Evolutionary conservation across 2,329 filamentous ascomycete species (phyloP).

Genomic region (Monosporascus sp.): DNA sequence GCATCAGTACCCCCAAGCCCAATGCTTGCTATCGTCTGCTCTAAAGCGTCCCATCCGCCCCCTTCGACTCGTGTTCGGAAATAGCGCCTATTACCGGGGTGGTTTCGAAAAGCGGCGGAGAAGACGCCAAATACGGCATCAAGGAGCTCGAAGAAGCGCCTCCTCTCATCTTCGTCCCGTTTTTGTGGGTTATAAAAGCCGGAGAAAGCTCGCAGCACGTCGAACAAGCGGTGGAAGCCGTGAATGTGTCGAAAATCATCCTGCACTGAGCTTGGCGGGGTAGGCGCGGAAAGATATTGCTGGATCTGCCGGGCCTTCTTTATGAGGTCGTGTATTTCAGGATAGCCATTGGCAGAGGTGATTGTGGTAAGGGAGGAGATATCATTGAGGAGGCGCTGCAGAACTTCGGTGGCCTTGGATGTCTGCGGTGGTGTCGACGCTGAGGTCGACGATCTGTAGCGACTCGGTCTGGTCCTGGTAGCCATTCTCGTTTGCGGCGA

Average conservation of each 20-base stretch:
- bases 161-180: slow-evolving; percentile 56
- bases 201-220: slow-evolving; percentile 63
- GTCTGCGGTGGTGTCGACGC: slow-evolving; percentile 49
- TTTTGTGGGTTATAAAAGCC: slow-evolving; percentile 69
- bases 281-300: slow-evolving; percentile 49
- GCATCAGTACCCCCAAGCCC: slow-evolving; percentile 59
- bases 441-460: slow-evolving; percentile 61
- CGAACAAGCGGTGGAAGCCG: slow-evolving; percentile 71
- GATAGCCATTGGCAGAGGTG: slow-evolving; percentile 35
- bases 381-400: slow-evolving; percentile 48
- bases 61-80: slow-evolving; percentile 72
- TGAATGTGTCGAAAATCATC: slow-evolving; percentile 77
- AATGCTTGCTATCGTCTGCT: slow-evolving; percentile 65
- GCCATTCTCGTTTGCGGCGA: slow-evolving; percentile 1
- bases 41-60: slow-evolving; percentile 72
- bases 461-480: slow-evolving; percentile 48
- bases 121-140: slow-evolving; percentile 69
- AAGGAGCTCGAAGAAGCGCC: slow-evolving; percentile 61
- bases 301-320: slow-evolving; percentile 60
- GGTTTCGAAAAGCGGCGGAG: slow-evolving; percentile 67
- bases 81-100: slow-evolving; percentile 82
- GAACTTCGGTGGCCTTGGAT: slow-evolving; percentile 56
- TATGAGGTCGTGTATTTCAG: slow-evolving; percentile 42
- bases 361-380: slow-evolving; percentile 32
- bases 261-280: slow-evolving; percentile 49